Evolutionary conservation across 2,329 filamentous ascomycete genomes (phyloP), one percentile per base, ranked within the genome.

Genomic region (Monosporascus ibericus): DNA sequence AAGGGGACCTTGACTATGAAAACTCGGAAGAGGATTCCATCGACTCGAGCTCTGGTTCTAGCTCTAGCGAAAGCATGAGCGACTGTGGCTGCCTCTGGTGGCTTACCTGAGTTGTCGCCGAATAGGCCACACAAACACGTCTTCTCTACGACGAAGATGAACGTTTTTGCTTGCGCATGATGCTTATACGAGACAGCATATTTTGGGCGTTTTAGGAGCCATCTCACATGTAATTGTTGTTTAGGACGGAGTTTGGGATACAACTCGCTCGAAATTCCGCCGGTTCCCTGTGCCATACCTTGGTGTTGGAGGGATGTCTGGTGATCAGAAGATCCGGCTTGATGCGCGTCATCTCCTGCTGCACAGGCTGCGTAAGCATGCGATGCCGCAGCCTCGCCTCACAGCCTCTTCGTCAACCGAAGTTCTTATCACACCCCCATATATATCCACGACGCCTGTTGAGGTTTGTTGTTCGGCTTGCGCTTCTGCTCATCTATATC

Each of bases 31-130:
- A 48, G 17, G 48, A 44, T 34, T 30, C 48, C 20, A 47, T 53
- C 46, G 61, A 59, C 27, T 42, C 60, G 2, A 47, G 37, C 34
- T 27, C 54, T 15, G 59, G 64, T 27, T 61, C 58, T 22, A 53
- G 49, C 25, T 56, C 54, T 24, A 54, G 59, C 25, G 59, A 62
- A 22, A 71, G 78, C 48, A 66, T 80, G 51, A 79, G 75, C 52
- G 69, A 75, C 37, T 82, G 79, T 51, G 77, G 75, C 8, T 82
- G 79, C 56, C 69, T 79, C 57, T 81, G 78, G 78, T 79, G 72
- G 68, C 67, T 74, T 47, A 73, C 70, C 50, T 80, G 59, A 71
- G 58, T 48, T 48, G 44, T 38, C 38, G 48, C 20, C 11, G 15
- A 46, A 24, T 24, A 27, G 9, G 6, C 24, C 22, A 7, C 11